Base-by-base conservation (phyloP, 805 yeast species). In the Candida michaelii region DNA sequence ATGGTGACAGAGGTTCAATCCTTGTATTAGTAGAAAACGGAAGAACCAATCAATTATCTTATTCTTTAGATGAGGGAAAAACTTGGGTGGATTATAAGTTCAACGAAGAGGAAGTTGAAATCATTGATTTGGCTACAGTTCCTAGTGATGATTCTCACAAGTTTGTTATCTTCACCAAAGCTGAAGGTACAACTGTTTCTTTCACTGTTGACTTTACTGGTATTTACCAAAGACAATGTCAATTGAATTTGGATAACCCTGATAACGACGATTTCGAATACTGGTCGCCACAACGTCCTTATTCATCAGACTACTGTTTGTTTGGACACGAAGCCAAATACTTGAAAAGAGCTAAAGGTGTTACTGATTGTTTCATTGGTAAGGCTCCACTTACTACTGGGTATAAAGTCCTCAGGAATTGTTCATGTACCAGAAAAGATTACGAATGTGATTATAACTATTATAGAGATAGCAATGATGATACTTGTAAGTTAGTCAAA, bases 401-500 rank as follows among this genome's bases (percentile, higher is more conserved):
- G 1, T 77, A 71, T 55, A 74, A 73, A 49, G 69, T 76, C 10
- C 59, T 76, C 9, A 70, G 79, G 46, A 82, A 86, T 59, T 93
- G 99, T 66, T 59, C 83, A 1, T 93, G 99, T 67, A 74, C 93
- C 0, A 77, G 96, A 62, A 76, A 77, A 40, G 99, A 91, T 53
- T 93, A 70, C 57, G 99, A 93, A 63, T 93, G 99, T 74, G 99
- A 93, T 61, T 88, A 82, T 69, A 90, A 90, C 63, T 90, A 73
- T 61, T 77, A 64, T 44, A 74, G 83, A 45, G 82, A 81, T 39
- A 10, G 16, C 6, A 47, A 54, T 0, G 96, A 89, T 56, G 95
- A 95, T 15, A 85, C 93, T 2, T 93, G 99, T 67, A 80, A 80
- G 58, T 74, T 89, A 30, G 86, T 89, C n/a, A 69, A 73, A 15